Evolutionary conservation across 306 rosid species (phyloP).

Genomic region (Sechiopsis laciniata): DNA sequence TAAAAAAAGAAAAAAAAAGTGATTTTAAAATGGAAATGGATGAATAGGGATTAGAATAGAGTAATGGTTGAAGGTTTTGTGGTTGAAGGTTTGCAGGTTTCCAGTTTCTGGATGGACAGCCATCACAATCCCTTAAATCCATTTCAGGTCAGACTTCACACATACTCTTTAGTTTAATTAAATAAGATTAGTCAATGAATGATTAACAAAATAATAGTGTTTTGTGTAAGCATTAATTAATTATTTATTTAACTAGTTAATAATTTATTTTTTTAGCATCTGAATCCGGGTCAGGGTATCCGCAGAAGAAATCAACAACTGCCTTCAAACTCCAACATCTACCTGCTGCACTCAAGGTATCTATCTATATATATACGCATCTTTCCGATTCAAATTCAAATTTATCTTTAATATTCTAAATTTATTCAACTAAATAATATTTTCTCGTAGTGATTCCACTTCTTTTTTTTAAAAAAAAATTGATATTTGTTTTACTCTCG

Average conservation of each 20-base stretch:
- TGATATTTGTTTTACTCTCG: no score
- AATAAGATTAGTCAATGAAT: no score
- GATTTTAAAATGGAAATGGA: background rate
- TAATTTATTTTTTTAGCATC: background rate
- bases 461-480: no score
- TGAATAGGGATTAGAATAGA: background rate
- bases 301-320: background rate
- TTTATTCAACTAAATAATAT: no score
- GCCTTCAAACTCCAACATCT: slow-evolving; percentile 6
- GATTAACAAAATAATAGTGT: background rate
- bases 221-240: background rate
- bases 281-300: background rate
- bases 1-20: no score
- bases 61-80: slow-evolving; percentile 13
- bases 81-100: slow-evolving; percentile 69
- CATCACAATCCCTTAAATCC: slow-evolving; percentile 40
- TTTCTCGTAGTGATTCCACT: no score
- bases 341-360: slow-evolving; percentile 13
- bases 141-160: slow-evolving; percentile 39
- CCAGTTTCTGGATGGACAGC: slow-evolving; percentile 56
- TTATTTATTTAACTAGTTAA: background rate
- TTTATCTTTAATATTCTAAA: no score
- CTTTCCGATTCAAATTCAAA: no score
- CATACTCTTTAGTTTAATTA: background rate
- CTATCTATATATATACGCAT: background rate